A percentile compares a stretch with the other conserved stretches of the same genome.
Conservation (phyloP, 2,329 filamentous ascomycete genomes). For the Penicillium sp. region DNA sequence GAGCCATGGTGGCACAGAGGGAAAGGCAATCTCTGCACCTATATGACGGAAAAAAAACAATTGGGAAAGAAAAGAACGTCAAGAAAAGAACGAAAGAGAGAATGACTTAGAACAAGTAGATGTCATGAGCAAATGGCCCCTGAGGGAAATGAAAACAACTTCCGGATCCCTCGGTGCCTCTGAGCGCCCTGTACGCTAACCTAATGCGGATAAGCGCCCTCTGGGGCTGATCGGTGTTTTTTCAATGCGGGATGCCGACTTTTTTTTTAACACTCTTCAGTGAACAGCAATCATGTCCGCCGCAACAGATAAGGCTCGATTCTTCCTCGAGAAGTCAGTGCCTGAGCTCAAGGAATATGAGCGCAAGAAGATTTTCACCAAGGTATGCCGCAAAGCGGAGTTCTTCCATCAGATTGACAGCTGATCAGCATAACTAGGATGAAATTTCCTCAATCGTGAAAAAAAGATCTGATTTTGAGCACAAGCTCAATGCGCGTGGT, state of each 20-base stretch:
- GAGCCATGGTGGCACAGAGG: slow-evolving; percentile 51
- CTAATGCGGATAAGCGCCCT: slow-evolving; percentile 20
- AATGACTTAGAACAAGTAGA: slow-evolving; percentile 11
- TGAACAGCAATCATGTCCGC: slow-evolving; percentile 62
- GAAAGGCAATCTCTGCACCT: slow-evolving; percentile 16
- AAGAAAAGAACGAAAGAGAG: slow-evolving; percentile 29
- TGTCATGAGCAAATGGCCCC: slow-evolving; percentile 28
- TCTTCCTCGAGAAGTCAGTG: slow-evolving; percentile 87
- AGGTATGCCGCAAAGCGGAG: slow-evolving; percentile 51
- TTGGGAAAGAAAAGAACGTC: slow-evolving; percentile 15
- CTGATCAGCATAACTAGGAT: slow-evolving; percentile 53
- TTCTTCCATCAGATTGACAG: background rate
- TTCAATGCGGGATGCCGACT: slow-evolving; percentile 34
- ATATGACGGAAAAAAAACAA: slow-evolving; percentile 11
- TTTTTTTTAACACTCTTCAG: slow-evolving; percentile 19
- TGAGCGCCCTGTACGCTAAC: slow-evolving; percentile 17
- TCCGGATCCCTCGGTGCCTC: slow-evolving; percentile 24
- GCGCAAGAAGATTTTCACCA: slow-evolving; percentile 84
- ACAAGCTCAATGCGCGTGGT: slow-evolving; percentile 80
- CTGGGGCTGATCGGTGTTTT: slow-evolving; percentile 18
- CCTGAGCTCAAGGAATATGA: slow-evolving; percentile 91
- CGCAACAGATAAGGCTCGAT: slow-evolving; percentile 89
- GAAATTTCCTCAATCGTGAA: slow-evolving; percentile 86
- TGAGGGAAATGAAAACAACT: slow-evolving; percentile 28
- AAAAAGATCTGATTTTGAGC: slow-evolving; percentile 91